These are phyloP conservation scores for Botryotinia convoluta DNA, from an alignment of 2,329 filamentous ascomycete species.

Conservation along the genomic window DNA sequence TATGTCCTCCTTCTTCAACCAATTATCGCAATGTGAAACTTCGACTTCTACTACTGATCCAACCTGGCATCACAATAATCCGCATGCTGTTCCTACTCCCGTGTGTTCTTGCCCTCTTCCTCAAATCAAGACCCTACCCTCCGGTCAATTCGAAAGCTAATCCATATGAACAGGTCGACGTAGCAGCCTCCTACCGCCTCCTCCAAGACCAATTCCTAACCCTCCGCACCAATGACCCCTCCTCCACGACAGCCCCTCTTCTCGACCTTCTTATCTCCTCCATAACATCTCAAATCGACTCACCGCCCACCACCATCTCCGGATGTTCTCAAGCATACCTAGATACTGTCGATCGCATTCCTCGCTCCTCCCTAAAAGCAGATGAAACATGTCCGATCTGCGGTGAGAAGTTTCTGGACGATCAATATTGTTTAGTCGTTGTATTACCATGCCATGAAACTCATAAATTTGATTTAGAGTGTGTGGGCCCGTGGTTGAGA, in stretches of 20 bases:
- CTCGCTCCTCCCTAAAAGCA: constrained; percentile 47
- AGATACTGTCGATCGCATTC: constrained; percentile 58
- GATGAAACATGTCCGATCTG: constrained; percentile 62
- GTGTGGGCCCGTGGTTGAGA: constrained; percentile 62
- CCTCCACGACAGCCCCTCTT: constrained; percentile 44
- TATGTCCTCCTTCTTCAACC: constrained; percentile 62
- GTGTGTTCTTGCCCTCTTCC: background rate
- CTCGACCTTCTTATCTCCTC: constrained; percentile 49
- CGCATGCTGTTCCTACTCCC: constrained; percentile 58
- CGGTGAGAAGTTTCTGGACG: constrained; percentile 59
- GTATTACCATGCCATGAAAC: constrained; percentile 59
- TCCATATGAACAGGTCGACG: constrained; percentile 43
- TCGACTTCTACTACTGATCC: constrained; percentile 29
- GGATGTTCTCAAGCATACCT: constrained; percentile 60
- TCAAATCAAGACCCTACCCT: background rate
- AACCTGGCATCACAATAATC: constrained; percentile 44
- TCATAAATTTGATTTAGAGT: constrained; percentile 65
- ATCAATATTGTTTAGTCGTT: constrained; percentile 61
- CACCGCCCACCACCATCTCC: constrained; percentile 49
- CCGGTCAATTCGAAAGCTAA: background rate
- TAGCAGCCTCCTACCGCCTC: constrained; percentile 56
- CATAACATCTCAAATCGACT: constrained; percentile 51
- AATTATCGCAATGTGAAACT: constrained; percentile 45
- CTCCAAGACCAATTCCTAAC: constrained; percentile 57
- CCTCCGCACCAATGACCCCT: constrained; percentile 47